phyloP scores from a whole-genome alignment of 73 alveolate species.

The Diophrys sp. region DNA sequence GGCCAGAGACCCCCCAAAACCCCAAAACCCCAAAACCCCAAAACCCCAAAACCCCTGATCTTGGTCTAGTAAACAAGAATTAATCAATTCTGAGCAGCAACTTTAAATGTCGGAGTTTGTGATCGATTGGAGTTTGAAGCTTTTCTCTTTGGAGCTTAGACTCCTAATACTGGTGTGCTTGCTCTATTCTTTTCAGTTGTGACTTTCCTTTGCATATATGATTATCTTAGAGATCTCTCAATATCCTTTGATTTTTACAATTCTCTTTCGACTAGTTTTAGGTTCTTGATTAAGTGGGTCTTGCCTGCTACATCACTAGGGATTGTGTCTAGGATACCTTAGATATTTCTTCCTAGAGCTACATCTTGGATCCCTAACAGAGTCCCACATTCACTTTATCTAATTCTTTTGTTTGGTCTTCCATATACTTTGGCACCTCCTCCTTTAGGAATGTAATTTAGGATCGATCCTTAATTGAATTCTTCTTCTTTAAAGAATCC shows the following conservation, averaged over 20 bases:
- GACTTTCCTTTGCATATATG: background rate
- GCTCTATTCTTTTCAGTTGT: background rate
- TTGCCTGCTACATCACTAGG: background rate
- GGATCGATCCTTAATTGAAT: background rate
- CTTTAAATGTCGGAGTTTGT: no score
- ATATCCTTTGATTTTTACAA: background rate
- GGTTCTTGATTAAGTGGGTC: background rate
- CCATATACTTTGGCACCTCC: background rate
- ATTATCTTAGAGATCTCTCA: background rate
- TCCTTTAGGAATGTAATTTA: background rate
- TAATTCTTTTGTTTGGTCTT: background rate
- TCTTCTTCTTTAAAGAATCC: background rate
- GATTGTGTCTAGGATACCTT: background rate
- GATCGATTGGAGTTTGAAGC: no score
- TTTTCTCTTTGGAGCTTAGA: no score
- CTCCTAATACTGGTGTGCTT: no score
- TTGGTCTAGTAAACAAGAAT: no score
- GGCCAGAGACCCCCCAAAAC: no score
- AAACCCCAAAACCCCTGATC: no score
- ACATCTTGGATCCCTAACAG: background rate
- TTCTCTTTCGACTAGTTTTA: background rate
- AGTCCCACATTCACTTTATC: background rate
- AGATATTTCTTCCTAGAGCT: background rate
- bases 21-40: no score
- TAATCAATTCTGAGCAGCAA: no score